phyloP scores from a whole-genome alignment of 345 rosid species.

The Bruguiera sexangula region DNA sequence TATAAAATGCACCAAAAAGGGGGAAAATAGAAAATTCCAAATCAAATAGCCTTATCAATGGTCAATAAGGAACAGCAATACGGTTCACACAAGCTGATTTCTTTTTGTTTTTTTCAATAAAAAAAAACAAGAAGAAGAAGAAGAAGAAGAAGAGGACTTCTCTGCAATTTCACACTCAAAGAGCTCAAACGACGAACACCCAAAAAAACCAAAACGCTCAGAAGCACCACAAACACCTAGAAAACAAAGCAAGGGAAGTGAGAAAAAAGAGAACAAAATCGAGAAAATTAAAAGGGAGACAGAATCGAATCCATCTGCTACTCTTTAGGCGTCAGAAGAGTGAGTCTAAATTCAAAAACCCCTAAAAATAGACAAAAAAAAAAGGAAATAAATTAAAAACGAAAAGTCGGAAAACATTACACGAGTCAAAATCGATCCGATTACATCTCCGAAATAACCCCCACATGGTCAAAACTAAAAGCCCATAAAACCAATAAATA shows the following conservation, averaged over 20 bases:
- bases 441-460: constrained; percentile 32
- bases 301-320: constrained; percentile 36
- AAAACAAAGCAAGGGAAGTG: constrained; percentile 1
- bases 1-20: background rate
- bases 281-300: constrained; percentile 8
- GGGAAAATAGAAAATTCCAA: constrained; percentile 3
- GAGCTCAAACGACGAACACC: constrained; percentile 16
- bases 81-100: constrained; percentile 11
- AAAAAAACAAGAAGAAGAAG: background rate
- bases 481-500: background rate
- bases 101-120: background rate
- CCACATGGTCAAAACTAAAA: constrained; percentile 19
- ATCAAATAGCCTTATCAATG: constrained; percentile 6
- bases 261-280: constrained; percentile 1
- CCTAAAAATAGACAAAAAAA: constrained; percentile 29
- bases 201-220: constrained; percentile 10
- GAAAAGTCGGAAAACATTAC: constrained; percentile 16
- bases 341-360: constrained; percentile 31
- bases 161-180: constrained; percentile 10
- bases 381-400: background rate
- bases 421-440: constrained; percentile 57
- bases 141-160: background rate
- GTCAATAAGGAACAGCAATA: constrained; percentile 11
- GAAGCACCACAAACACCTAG: constrained; percentile 8
- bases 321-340: constrained; percentile 31